Evolutionary conservation across 2,329 filamentous ascomycete species (phyloP), one percentile per base, ranked within the genome.

Genomic region (Blastomyces silverae): DNA sequence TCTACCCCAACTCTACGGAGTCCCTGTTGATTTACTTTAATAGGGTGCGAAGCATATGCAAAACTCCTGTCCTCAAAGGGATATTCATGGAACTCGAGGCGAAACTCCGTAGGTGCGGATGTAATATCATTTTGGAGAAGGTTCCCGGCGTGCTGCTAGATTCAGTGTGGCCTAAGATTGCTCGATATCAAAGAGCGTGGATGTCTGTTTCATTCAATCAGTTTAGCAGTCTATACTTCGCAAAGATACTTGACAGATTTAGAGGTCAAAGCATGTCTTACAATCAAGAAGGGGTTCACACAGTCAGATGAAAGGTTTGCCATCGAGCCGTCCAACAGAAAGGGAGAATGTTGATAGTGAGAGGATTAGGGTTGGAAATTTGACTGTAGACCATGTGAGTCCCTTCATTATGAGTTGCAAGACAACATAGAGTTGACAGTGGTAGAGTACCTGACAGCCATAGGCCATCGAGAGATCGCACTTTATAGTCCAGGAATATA

Each of bases 401-500:
- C 11, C 20, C 13, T 50, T 15, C 46, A 53, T 52, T 28, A 22
- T 4, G 28, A 50, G 28, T 28, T 28, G 20, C 31, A 39, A 15
- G 31, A 42, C 13, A 46, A 28, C 22, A 61, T 56, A 76, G 76
- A 74, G 73, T 65, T 65, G 55, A 69, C 69, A 53, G 63, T 73
- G 28, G 66, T 73, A 48, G 71, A 72, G 17, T 78, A 76, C 67
- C 71, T 71, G 63, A 65, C 11, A 52, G 76, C 75, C 31, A 70
- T 76, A 61, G 75, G 71, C 17, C 61, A 70, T 59, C 71, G 74
- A 64, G 75, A 78, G 64, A 71, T 73, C 20, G 64, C 70, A 2
- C 66, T 79, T 31, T 76, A 72, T 66, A 77, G 78, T 7, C 77
- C 76, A 28, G 71, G 71, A 10, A 73, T 72, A 17, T 80, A 79